Conservation (phyloP, 1,284 basidiomycete species). For the Hemileia vastatrix region DNA sequence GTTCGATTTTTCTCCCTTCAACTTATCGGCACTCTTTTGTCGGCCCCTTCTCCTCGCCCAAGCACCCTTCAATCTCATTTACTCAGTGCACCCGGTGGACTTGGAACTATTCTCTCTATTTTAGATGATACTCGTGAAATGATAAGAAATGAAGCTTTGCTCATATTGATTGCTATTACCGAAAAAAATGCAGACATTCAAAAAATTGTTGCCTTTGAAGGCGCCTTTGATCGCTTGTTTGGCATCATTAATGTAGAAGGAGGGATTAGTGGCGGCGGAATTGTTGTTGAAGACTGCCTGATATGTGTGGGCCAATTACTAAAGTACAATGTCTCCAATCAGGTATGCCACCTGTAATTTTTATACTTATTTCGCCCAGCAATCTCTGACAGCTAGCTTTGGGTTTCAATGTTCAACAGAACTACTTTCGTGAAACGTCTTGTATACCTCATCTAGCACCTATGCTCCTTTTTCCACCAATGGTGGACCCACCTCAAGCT, state of each 20-base stretch:
- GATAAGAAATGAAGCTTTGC: conserved; percentile 64
- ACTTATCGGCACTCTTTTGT: conserved; percentile 65
- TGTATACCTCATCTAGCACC: conserved; percentile 70
- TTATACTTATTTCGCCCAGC: background rate
- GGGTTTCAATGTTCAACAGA: conserved; percentile 50
- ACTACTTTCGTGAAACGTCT: conserved; percentile 89
- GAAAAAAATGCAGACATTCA: conserved; percentile 87
- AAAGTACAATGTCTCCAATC: conserved; percentile 88
- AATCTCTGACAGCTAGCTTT: conserved; percentile 1
- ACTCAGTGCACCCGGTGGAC: conserved; percentile 67
- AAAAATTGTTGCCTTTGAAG: conserved; percentile 93
- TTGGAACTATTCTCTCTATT: conserved; percentile 57
- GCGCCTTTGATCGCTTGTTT: conserved; percentile 91
- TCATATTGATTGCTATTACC: conserved; percentile 70
- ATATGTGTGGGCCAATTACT: conserved; percentile 73
- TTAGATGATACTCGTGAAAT: conserved; percentile 73
- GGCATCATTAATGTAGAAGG: conserved; percentile 77
- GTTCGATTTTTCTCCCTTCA: conserved; percentile 77
- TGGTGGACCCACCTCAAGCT: conserved; percentile 54
- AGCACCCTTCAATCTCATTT: conserved; percentile 77
- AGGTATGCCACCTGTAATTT: conserved; percentile 52
- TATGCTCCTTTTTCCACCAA: conserved; percentile 72
- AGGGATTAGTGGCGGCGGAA: conserved; percentile 76
- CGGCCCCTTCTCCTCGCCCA: conserved; percentile 55
- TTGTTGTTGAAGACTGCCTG: conserved; percentile 76